A percentile compares a stretch with the other conserved stretches of the same genome.
phyloP scores from a whole-genome alignment of 345 rosid species.

The Odontarrhena argentea region DNA sequence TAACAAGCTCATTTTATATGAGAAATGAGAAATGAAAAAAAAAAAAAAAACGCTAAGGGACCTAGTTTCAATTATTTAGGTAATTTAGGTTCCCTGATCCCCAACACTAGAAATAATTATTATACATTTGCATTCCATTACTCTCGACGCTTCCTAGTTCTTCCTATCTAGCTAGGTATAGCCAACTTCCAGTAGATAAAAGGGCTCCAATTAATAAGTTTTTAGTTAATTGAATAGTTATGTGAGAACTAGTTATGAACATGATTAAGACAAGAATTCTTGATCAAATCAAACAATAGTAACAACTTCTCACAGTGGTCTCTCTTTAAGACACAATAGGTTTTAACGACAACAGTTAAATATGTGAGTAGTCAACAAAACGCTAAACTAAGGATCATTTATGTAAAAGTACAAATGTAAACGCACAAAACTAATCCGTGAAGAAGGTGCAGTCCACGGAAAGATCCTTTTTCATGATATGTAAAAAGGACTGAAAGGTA shows the following conservation, averaged over 20 bases:
- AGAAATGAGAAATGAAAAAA: conserved; percentile 13
- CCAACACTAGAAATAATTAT: conserved; percentile 33
- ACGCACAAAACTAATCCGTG: too few species aligned
- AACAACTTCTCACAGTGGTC: background rate
- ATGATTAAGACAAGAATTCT: conserved; percentile 1
- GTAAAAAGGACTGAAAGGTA: too few species aligned
- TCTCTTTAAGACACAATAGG: conserved; percentile 3
- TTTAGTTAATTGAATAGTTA: conserved; percentile 4
- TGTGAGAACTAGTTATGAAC: conserved; percentile 4
- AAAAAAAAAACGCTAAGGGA: conserved; percentile 24
- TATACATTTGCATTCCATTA: conserved; percentile 28
- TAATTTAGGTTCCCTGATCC: conserved; percentile 35
- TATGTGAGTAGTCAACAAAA: background rate
- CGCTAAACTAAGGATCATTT: background rate
- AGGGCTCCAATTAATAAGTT: background rate
- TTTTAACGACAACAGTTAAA: background rate
- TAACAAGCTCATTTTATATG: background rate
- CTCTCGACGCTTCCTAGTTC: conserved; percentile 29
- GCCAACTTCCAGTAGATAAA: conserved; percentile 33
- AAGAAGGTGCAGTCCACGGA: too few species aligned
- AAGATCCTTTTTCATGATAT: too few species aligned
- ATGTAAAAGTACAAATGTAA: too few species aligned
- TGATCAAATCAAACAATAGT: background rate
- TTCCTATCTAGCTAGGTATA: conserved; percentile 31
- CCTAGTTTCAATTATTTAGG: conserved; percentile 31